A percentile compares a stretch with the other conserved stretches of the same genome.
These are phyloP conservation scores for Pseudozyma sp. DNA, from an alignment of 1,284 basidiomycete species.

Conservation along the genomic window DNA sequence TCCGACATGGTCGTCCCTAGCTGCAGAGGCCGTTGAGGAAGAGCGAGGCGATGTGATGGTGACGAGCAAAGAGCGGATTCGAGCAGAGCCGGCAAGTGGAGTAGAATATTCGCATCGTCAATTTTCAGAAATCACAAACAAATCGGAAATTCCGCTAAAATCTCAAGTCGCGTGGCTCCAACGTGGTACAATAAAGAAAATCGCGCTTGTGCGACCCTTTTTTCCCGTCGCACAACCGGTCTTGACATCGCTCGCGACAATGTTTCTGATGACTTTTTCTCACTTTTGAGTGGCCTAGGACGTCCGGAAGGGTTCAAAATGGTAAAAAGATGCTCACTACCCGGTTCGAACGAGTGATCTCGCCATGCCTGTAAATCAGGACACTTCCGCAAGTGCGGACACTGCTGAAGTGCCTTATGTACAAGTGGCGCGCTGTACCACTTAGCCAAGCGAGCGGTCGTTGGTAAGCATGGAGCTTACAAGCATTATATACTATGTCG, in stretches of 20 bases:
- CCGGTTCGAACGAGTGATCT: neutral
- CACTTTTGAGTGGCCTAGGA: neutral
- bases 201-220: neutral
- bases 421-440: conserved; percentile 16
- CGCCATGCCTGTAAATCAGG: no score
- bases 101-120: no score
- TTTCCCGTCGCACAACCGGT: neutral
- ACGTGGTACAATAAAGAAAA: neutral
- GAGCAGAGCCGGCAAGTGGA: no score
- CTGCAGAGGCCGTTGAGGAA: no score
- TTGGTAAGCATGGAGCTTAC: no score
- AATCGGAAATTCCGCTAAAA: conserved; percentile 1
- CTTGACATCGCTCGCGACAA: conserved; percentile 1
- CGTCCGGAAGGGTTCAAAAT: neutral
- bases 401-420: neutral
- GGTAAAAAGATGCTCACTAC: conserved; percentile 9
- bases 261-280: neutral
- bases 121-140: neutral
- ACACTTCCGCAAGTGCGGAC: no score
- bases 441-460: no score
- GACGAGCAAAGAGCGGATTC: no score
- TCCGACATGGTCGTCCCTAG: conserved; percentile 31
- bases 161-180: neutral
- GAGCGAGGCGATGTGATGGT: neutral
- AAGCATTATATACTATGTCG: no score